Percentiles rank a stretch among this genome's conserved stretches.
Evolutionary conservation across 1,284 basidiomycete genomes (phyloP).

Genomic region (Puccinia polysora): DNA sequence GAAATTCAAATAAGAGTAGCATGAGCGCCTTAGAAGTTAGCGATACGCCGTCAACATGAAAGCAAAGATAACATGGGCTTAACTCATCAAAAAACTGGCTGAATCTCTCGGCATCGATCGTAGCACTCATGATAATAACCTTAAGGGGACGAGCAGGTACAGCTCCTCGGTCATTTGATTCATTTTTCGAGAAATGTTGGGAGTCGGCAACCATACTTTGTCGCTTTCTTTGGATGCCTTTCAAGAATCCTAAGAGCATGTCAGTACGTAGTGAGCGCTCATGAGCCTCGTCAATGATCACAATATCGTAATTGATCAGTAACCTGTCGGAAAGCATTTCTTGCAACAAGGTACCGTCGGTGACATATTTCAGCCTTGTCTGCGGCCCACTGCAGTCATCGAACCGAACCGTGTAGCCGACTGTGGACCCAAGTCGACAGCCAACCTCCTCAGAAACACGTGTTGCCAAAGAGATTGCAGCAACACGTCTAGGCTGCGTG

Average conservation of each 20-base stretch:
- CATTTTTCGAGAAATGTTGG: constrained; percentile 54
- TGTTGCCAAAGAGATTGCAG: constrained; percentile 82
- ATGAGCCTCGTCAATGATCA: constrained; percentile 95
- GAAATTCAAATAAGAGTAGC: too few species aligned
- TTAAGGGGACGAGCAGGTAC: constrained; percentile 60
- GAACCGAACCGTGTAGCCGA: constrained; percentile 94
- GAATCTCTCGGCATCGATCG: constrained; percentile 89
- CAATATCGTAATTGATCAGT: constrained; percentile 77
- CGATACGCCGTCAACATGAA: too few species aligned
- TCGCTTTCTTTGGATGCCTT: constrained; percentile 56
- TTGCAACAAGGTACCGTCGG: constrained; percentile 92
- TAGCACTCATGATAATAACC: constrained; percentile 94
- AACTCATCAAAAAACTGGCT: constrained; percentile 78
- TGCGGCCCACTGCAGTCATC: constrained; percentile 65
- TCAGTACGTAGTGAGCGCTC: constrained; percentile 92
- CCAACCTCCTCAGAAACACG: constrained; percentile 84
- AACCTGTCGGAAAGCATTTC: constrained; percentile 74
- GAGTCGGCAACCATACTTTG: constrained; percentile 57
- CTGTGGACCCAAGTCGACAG: constrained; percentile 63
- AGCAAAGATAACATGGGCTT: not conserved
- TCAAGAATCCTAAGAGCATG: constrained; percentile 83
- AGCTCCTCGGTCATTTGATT: not conserved
- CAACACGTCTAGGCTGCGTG: constrained; percentile 89
- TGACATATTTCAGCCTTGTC: constrained; percentile 88
- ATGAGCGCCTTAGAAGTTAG: too few species aligned